Evolutionary conservation across 192 early-diverging fungal species (phyloP), one percentile per base, ranked within the genome.

Genomic region (Backusella westeae): DNA sequence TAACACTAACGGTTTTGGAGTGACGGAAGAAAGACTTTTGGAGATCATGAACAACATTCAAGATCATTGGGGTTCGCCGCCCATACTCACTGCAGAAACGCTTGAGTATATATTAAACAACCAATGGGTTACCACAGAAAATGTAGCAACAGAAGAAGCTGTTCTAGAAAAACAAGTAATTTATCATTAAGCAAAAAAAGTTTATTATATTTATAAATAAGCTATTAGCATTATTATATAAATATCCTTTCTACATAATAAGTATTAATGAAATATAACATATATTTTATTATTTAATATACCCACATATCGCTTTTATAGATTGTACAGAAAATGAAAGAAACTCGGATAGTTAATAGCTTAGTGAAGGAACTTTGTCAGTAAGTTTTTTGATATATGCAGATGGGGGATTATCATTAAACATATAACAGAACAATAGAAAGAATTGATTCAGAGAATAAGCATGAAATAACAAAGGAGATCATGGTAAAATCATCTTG

Each of bases 31-130:
- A 67, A 59, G 73, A 17, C 19, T 75, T 26, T 0, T 92, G 79
- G 90, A 90, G 36, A 87, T 91, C 35, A 88, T 94, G 53, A 93
- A 94, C 80, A 91, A 88, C 80, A 87, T 94, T 29, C 92, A 94
- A 84, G 93, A 94, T 67, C 73, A 75, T 4, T 75, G 73, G 73
- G 35, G 59, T 0, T 74, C 73, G 29, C 73, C 73, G 17, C 73
- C 73, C 1, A 41, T 74, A 17, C n/a, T 74, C 35, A 74, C 73
- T 38, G 59, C 73, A 42, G 59, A 38, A 14, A 74, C 73, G n/a
- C 26, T 74, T 15, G 59, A 38, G 0, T 66, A 29, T 41, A 56
- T 74, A 42, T 65, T 74, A 19, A 74, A 3, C 63, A 74, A 74
- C 39, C 59, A 73, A 15, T 73, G 72, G 72, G 53, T 73, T 2